Base-by-base conservation (phyloP, 495 filamentous ascomycete species). In the Penicillium canariense region DNA sequence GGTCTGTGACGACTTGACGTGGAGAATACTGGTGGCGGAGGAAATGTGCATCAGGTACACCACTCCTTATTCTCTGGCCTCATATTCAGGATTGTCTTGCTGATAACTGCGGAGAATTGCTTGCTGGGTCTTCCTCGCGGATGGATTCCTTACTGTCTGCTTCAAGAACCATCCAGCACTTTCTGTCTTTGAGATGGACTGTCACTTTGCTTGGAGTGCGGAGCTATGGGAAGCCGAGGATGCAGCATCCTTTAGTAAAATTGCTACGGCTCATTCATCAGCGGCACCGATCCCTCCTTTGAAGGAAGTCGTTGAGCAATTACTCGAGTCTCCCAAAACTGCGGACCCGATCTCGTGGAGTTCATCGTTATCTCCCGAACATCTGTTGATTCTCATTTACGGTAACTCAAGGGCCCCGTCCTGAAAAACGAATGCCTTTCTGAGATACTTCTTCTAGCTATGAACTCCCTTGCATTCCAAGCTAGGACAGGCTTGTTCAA, bases 61-160 rank as follows among this genome's bases (percentile, higher is more conserved):
- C n/a, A 25, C n/a, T 23, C 23, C 20, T 9, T 5, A 22, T 32
- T 17, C 11, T 11, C 12, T 25, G 14, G 10, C 23, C 17, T 12
- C 4, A 25, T 27, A 9, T 10, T 6, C 48, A 2, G 1, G 1
- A 5, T 6, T 8, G 1, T n/a, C 27, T 55, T 30, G 14, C 44
- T 60, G 20, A 50, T 14, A 5, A 17, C 2, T 38, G 11, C 14
- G 20, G 11, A 71, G 68, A 42, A 60, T 74, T 30, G 62, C 71
- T 7, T 74, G 59, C 30, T 74, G 71, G 68, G 65, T 58, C 5
- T 71, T 73, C 23, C 62, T 72, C 31, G 69, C 69, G 0, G 72
- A 75, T 42, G 68, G 70, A n/a, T 72, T 71, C 32, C 60, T 75
- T 4, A 73, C 70, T 0, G 67, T 73, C 12, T 73, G 68, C 36